Evolutionary conservation across 2,329 filamentous ascomycete species (phyloP).

Genomic region (Ambrosiella beaveri): DNA sequence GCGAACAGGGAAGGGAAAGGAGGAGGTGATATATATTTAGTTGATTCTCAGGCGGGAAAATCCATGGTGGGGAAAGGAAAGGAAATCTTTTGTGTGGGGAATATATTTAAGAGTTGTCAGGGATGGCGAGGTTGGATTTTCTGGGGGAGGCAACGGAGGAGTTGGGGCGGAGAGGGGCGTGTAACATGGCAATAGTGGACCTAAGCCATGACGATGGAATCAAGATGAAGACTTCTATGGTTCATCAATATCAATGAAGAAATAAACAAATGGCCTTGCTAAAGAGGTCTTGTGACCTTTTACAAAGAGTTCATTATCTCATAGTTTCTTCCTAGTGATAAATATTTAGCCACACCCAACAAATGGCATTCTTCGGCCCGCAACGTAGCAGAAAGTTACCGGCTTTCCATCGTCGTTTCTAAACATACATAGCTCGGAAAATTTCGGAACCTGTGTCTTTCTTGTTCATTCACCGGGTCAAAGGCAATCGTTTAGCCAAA

Average conservation of each 20-base stretch:
- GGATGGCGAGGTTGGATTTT: not conserved
- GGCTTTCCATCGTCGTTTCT: too few relatives aligned
- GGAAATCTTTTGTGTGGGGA: not conserved
- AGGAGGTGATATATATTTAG: not conserved
- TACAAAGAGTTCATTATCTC: not conserved
- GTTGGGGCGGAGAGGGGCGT: not conserved
- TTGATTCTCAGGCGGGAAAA: too few relatives aligned
- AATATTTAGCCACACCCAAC: not conserved
- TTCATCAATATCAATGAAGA: too few relatives aligned
- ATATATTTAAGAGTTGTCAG: not conserved
- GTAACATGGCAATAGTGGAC: not conserved
- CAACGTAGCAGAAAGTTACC: too few relatives aligned
- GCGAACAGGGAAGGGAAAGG: not conserved
- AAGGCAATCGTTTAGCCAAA: not conserved
- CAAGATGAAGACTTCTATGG: too few relatives aligned
- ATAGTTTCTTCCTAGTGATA: not conserved
- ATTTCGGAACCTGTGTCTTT: not conserved
- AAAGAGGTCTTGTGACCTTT: not conserved
- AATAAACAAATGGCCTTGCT: not conserved
- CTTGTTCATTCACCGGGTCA: not conserved
- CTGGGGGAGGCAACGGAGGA: not conserved
- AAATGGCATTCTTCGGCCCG: not conserved
- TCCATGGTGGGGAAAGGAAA: too few relatives aligned
- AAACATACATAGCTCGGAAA: not conserved
- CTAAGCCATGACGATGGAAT: too few relatives aligned